Base-by-base conservation (phyloP, 2,329 filamentous ascomycete species). In the Ophiostoma sp. region DNA sequence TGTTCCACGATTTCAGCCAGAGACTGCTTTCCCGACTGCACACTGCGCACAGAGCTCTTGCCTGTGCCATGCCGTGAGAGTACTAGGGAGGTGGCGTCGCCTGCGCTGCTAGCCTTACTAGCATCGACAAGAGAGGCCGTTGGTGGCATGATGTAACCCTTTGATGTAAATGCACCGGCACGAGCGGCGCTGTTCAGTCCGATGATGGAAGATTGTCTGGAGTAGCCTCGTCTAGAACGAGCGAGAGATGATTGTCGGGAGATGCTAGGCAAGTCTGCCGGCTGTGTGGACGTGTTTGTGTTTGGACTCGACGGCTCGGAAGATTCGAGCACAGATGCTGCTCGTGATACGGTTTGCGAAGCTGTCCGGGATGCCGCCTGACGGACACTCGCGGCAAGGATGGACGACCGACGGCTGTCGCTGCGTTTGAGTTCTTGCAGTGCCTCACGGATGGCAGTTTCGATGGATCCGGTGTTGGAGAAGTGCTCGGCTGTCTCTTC, bases 401-500 rank as follows among this genome's bases (percentile, higher is more conserved):
- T 81, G 10, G 88, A 90, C 2, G 88, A 90, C 71, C 85, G 84
- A 72, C 86, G 84, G 76, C 88, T 91, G 76, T 91, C 90, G 76
- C 83, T 86, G 74, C 87, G 85, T 79, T 91, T 92, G 76, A 91
- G 82, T 78, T 91, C 88, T 72, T 87, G 83, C 78, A 92, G 88
- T 74, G 92, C 83, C 76, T 90, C 87, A 71, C 90, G 86, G 75
- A 93, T 94, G 74, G 91, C 90, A 81, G 91, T 87, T 75, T 90
- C 90, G 76, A 93, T 90, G 72, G 91, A 92, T 73, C 89, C 91
- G 70, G 88, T 89, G 81, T 86, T 86, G 74, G 89, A 91, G 78
- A 94, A 83, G 73, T 88, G 85, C 79, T 93, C 90, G 67, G 91
- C 91, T 13, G 88, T 89, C 74, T 90, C 88, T 79, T 94, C 91